Evolutionary conservation across 1,139 yeast species (phyloP), one percentile per base, ranked within the genome.

Genomic region (Pichia sp.): DNA sequence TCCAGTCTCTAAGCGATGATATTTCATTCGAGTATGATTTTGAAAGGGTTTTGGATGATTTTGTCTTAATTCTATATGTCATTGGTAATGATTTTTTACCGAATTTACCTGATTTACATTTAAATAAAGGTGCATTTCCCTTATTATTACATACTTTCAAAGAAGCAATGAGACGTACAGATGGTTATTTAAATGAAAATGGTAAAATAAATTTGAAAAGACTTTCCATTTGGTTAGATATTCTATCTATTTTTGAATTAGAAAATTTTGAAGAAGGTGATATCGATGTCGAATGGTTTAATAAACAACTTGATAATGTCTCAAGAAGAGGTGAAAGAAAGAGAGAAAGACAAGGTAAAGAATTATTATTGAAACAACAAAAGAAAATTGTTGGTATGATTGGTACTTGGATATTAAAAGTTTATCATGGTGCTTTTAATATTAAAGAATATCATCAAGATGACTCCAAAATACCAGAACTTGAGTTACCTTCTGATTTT

Each of bases 21-120:
- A 48, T 69, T 26, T 48, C 65, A 10, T 87, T 89, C 58, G 82
- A 79, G 32, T 92, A 82, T 58, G 80, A 85, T 64, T 90, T 94
- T 65, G 99, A 94, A 64, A 75, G 90, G 53, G 74, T 90, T 32
- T 68, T 94, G 54, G 98, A 94, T 66, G 99, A 94, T 65, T 89
- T 90, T 56, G 87, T 94, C 54, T 73, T 94, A 49, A 84, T 92
- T 59, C 79, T 87, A 80, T 90, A 87, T 60, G 96, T 92, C 50
- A 87, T 94, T 59, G 99, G 99, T 58, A 94, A 94, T 61, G 99
- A 94, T 74, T 94, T 94, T 78, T 75, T 94, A 59, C 98, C 99
- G n/a, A 87, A 92, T 61, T 74, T 94, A 57, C 98, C 99, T 1
- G 96, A 90, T 63, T 71, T 94, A 58, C 89, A 87, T 63, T 77